These are phyloP conservation scores for Thelonectria discophora DNA, from an alignment of 2,329 filamentous ascomycete genomes.

Conservation along the genomic window DNA sequence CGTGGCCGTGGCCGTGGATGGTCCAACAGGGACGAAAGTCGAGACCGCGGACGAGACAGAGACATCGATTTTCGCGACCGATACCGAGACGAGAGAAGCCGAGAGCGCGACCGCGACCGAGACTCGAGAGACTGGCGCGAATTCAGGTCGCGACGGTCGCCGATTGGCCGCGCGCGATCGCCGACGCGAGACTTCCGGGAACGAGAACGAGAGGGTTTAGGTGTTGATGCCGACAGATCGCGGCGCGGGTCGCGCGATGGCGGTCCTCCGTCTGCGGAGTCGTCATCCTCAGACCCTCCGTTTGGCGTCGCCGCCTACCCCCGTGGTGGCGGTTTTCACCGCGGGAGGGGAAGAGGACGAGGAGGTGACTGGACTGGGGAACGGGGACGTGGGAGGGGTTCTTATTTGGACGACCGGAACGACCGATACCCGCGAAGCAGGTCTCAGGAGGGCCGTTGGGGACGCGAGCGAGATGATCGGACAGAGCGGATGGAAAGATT, in stretches of 20 bases:
- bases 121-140: slow-evolving; percentile 57
- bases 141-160: slow-evolving; percentile 63
- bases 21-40: slow-evolving; percentile 66
- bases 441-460: slow-evolving; percentile 71
- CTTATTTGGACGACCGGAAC: slow-evolving; percentile 65
- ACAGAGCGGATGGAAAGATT: slow-evolving; percentile 55
- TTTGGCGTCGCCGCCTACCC: slow-evolving; percentile 63
- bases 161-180: slow-evolving; percentile 67
- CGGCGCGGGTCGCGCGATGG: slow-evolving; percentile 75
- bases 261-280: slow-evolving; percentile 74
- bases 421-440: slow-evolving; percentile 72
- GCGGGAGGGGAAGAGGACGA: slow-evolving; percentile 62
- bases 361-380: slow-evolving; percentile 53
- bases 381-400: slow-evolving; percentile 64
- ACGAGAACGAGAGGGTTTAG: slow-evolving; percentile 63
- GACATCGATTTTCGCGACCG: slow-evolving; percentile 68
- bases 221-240: slow-evolving; percentile 72
- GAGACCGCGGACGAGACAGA: slow-evolving; percentile 67
- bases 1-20: slow-evolving; percentile 68
- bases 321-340: slow-evolving; percentile 64
- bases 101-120: slow-evolving; percentile 66
- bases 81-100: slow-evolving; percentile 67
- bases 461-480: slow-evolving; percentile 63
- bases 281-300: slow-evolving; percentile 73
- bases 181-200: slow-evolving; percentile 75